phyloP scores from a whole-genome alignment of 768 basidiomycete genomes.

The Lanmaoa pseudosensibilis region DNA sequence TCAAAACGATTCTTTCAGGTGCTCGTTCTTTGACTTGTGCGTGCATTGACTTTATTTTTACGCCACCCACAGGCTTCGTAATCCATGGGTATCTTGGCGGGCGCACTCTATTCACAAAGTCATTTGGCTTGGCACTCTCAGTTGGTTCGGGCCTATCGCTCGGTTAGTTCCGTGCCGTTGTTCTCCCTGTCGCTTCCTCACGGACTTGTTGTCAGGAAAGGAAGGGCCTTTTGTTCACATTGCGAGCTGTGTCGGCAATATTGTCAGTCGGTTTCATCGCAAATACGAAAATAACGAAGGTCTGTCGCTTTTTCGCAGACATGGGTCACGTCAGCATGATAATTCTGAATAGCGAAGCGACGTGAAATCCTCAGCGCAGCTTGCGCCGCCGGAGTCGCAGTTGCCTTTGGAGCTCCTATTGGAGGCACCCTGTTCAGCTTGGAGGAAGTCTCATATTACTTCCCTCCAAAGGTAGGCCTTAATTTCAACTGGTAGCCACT shows the following conservation, averaged over 20 bases:
- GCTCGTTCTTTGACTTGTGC: neutral
- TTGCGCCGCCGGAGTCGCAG: conserved; percentile 95
- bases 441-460: conserved; percentile 96
- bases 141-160: conserved; percentile 92
- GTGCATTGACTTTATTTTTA: conserved; percentile 11
- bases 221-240: conserved; percentile 90
- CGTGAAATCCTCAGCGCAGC: conserved; percentile 95
- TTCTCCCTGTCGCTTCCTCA: conserved; percentile 1
- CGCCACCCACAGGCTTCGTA: conserved; percentile 68
- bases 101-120: conserved; percentile 86
- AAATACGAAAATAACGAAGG: conserved; percentile 98
- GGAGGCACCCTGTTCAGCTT: conserved; percentile 90
- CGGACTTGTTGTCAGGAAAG: conserved; percentile 43
- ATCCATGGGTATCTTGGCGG: conserved; percentile 96
- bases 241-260: conserved; percentile 90
- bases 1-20: conserved; percentile 93
- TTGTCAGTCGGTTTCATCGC: conserved; percentile 76
- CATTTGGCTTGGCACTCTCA: conserved; percentile 83
- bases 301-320: conserved; percentile 27
- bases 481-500: neutral
- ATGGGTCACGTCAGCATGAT: neutral
- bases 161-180: conserved; percentile 41
- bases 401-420: conserved; percentile 96
- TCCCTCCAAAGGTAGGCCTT: conserved; percentile 78
- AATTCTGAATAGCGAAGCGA: conserved; percentile 63